These are phyloP conservation scores for Colletotrichum sp. DNA, from an alignment of 2,329 filamentous ascomycete species.

Conservation along the genomic window DNA sequence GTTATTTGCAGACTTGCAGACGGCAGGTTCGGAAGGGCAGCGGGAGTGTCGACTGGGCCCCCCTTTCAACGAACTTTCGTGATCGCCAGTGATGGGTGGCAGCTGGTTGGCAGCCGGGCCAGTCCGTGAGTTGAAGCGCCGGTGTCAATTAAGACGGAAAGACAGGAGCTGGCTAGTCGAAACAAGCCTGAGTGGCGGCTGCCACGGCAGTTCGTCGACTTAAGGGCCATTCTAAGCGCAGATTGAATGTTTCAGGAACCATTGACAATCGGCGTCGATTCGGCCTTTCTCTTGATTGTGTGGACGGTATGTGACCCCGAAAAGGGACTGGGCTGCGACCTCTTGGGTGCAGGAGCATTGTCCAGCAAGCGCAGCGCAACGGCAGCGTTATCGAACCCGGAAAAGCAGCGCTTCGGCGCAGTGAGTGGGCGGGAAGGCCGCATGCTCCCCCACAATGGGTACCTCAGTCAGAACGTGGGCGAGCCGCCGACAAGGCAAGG, in stretches of 20 bases:
- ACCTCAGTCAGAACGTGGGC: conserved; percentile 22
- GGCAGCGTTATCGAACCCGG: not conserved
- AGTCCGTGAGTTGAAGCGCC: conserved; percentile 12
- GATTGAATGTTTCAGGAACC: conserved; percentile 20
- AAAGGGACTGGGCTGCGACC: conserved; percentile 6
- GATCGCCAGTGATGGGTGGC: conserved; percentile 1
- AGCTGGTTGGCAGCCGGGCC: conserved; percentile 2
- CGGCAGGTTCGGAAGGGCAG: not conserved
- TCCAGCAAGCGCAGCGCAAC: not conserved
- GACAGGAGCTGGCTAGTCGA: conserved; percentile 3
- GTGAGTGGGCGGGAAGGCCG: conserved; percentile 26
- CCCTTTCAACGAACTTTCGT: not conserved
- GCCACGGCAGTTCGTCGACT: conserved; percentile 2
- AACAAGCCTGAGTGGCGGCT: conserved; percentile 10
- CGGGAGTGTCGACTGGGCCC: not conserved
- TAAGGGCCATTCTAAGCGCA: conserved; percentile 13
- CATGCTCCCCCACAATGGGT: conserved; percentile 29
- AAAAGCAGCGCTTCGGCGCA: conserved; percentile 19
- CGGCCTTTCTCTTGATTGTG: conserved; percentile 24
- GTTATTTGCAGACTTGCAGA: not conserved
- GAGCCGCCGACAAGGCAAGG: conserved; percentile 1
- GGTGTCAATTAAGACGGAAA: conserved; percentile 7
- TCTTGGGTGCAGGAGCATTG: conserved; percentile 6
- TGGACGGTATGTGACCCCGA: conserved; percentile 12
- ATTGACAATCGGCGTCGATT: conserved; percentile 26